A percentile compares a stretch with the other conserved stretches of the same genome.
phyloP scores from a whole-genome alignment of 768 basidiomycete genomes.

The Tubosaeta sp. region DNA sequence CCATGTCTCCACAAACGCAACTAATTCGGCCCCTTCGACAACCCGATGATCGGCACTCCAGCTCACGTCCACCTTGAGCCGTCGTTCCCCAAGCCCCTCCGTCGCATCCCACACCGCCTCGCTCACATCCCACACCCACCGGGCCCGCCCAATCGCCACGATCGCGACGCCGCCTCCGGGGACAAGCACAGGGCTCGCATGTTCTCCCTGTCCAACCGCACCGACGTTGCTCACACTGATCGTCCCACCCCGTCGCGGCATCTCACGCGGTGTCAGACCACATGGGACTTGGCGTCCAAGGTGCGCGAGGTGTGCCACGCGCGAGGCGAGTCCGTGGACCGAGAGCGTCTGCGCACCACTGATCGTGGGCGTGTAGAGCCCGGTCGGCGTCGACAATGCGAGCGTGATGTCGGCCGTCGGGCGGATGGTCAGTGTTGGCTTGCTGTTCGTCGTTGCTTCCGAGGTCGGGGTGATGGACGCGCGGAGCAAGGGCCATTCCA shows the following conservation, averaged over 20 bases:
- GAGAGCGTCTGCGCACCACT: slow-evolving; percentile 48
- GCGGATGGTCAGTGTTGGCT: slow-evolving; percentile 69
- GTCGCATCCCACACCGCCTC: slow-evolving; percentile 30
- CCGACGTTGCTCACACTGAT: slow-evolving; percentile 82
- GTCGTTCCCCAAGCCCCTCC: slow-evolving; percentile 38
- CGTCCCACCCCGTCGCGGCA: slow-evolving; percentile 74
- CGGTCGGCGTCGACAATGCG: slow-evolving; percentile 76
- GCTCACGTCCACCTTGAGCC: slow-evolving; percentile 61
- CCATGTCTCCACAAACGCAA: slow-evolving; percentile 86
- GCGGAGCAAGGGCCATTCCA: slow-evolving; percentile 81
- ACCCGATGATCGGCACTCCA: slow-evolving; percentile 89
- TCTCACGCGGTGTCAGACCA: slow-evolving; percentile 60
- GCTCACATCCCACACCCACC: slow-evolving; percentile 72
- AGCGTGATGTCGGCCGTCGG: slow-evolving; percentile 71
- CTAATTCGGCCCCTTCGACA: slow-evolving; percentile 85
- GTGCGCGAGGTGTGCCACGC: slow-evolving; percentile 54
- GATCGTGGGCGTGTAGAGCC: slow-evolving; percentile 79
- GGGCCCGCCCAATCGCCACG: slow-evolving; percentile 73
- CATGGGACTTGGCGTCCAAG: slow-evolving; percentile 66
- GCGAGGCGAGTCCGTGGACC: slow-evolving; percentile 58
- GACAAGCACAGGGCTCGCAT: slow-evolving; percentile 70
- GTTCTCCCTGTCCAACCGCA: slow-evolving; percentile 67
- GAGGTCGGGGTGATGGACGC: slow-evolving; percentile 57
- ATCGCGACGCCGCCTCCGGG: slow-evolving; percentile 84
- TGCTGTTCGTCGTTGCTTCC: slow-evolving; percentile 25